Base-by-base conservation (phyloP, 106 monocot genomes). In the Narthecium ossifragum region DNA sequence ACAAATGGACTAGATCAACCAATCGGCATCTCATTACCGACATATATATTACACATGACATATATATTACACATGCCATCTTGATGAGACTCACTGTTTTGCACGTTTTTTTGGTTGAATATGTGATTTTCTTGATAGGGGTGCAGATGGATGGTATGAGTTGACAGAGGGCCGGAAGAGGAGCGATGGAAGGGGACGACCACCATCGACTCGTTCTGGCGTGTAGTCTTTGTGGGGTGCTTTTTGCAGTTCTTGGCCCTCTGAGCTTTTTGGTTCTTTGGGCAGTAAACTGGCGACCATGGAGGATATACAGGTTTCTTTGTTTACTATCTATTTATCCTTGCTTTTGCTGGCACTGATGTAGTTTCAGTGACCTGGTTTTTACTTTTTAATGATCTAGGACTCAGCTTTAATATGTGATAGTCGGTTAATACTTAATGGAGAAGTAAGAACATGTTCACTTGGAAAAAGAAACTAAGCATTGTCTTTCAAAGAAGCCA, bases 281-380 rank as follows among this genome's bases (percentile, higher is more conserved):
- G 87, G 84, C 91, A 21, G 81, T 98, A 12, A 98, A 98, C 67
- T 91, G 98, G 91, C 78, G 98, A 55, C 98, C 98, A 3, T 98
- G 98, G 98, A 84, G 98, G 71, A 77, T 91, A 56, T 98, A 91
- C 65, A 98, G 98, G 96, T 82, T 29, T 46, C 26, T 1, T 0
- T 57, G 17, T 37, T 27, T 15, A 46, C 60, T 69, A n/a, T 10
- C 30, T 31, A 10, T 18, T 18, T 47, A 26, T 33, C 11, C 11
- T 46, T 7, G 1, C 2, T 52, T 40, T 31, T 18, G 0, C 15
- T 10, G n/a, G 10, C 14, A 26, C 53, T 46, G 22, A n/a, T 50
- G 5, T 26, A 20, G 24, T n/a, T n/a, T n/a, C n/a, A n/a, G n/a
- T n/a, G n/a, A n/a, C n/a, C n/a, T n/a, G n/a, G n/a, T n/a, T n/a